These are phyloP conservation scores for Hyaloscypha bicolor DNA, from an alignment of 495 filamentous ascomycete genomes.

Conservation along the genomic window DNA sequence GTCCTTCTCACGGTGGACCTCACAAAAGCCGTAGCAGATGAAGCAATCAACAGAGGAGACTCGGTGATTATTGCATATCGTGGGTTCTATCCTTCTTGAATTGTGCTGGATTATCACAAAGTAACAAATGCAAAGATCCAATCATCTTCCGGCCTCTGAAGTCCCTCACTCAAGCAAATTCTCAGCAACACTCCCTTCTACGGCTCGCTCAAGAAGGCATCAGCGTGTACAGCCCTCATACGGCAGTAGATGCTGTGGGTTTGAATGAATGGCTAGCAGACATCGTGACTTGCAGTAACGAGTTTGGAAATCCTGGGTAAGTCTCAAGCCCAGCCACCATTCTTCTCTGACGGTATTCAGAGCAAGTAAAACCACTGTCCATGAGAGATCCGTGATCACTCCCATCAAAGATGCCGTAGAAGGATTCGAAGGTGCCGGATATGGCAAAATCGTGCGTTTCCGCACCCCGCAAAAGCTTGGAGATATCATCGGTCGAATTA, in stretches of 20 bases:
- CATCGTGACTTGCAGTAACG: conserved; percentile 61
- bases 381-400: conserved; percentile 21
- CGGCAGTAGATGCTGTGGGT: conserved; percentile 88
- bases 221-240: conserved; percentile 94
- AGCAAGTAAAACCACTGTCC: conserved; percentile 5
- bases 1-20: conserved; percentile 92
- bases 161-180: conserved; percentile 77
- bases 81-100: conserved; percentile 38
- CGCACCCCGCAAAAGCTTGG: conserved; percentile 38
- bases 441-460: conserved; percentile 75
- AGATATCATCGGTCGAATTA: conserved; percentile 45
- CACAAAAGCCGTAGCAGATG: conserved; percentile 84
- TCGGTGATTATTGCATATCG: conserved; percentile 89
- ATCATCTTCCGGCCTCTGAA: conserved; percentile 95
- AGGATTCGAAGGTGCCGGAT: conserved; percentile 68
- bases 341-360: not conserved
- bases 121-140: conserved; percentile 61
- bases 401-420: conserved; percentile 15
- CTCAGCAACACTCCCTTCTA: conserved; percentile 84
- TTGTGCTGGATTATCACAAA: not conserved
- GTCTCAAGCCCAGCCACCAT: not conserved
- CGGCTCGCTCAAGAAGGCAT: conserved; percentile 85
- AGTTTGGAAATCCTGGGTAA: not conserved
- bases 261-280: conserved; percentile 96
- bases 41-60: conserved; percentile 75